phyloP scores from a whole-genome alignment of 371 early-diverging fungal genomes.

The Cokeromyces recurvatus region DNA sequence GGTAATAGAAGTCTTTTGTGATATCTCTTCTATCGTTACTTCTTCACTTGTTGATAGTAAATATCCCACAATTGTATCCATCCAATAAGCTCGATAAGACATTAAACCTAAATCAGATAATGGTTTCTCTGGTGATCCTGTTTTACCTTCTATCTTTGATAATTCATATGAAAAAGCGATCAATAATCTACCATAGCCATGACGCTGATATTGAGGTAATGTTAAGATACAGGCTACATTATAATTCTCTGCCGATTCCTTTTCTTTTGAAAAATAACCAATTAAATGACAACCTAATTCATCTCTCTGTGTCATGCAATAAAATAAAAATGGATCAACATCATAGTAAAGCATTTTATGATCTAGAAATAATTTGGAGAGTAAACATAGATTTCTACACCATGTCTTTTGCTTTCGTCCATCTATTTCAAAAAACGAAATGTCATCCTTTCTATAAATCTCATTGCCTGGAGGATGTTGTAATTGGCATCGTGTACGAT shows the following conservation, averaged over 20 bases:
- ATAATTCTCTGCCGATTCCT: constrained; percentile 92
- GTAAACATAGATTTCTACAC: constrained; percentile 85
- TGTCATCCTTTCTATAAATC: constrained; percentile 82
- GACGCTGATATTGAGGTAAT: constrained; percentile 97
- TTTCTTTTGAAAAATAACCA: constrained; percentile 99
- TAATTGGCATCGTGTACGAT: constrained; percentile 77
- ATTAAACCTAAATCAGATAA: constrained; percentile 97
- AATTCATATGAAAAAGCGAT: constrained; percentile 98
- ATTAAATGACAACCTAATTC: constrained; percentile 87
- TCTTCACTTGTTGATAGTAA: constrained; percentile 46
- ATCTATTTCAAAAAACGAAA: constrained; percentile 94
- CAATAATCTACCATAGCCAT: constrained; percentile 96
- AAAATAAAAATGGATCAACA: constrained; percentile 98
- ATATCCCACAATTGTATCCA: constrained; percentile 73
- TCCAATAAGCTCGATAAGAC: constrained; percentile 96
- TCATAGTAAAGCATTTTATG: constrained; percentile 99
- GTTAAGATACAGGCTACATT: constrained; percentile 99
- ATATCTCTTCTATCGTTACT: constrained; percentile 78
- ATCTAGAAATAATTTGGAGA: constrained; percentile 97
- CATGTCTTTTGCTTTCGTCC: constrained; percentile 86
- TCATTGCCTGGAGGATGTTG: constrained; percentile 93
- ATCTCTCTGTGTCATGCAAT: constrained; percentile 87
- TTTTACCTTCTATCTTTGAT: constrained; percentile 90
- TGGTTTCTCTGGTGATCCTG: constrained; percentile 99
- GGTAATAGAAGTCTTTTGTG: constrained; percentile 84